phyloP scores from a whole-genome alignment of 352 stramenopile species.

The Pythium folliculosum region DNA sequence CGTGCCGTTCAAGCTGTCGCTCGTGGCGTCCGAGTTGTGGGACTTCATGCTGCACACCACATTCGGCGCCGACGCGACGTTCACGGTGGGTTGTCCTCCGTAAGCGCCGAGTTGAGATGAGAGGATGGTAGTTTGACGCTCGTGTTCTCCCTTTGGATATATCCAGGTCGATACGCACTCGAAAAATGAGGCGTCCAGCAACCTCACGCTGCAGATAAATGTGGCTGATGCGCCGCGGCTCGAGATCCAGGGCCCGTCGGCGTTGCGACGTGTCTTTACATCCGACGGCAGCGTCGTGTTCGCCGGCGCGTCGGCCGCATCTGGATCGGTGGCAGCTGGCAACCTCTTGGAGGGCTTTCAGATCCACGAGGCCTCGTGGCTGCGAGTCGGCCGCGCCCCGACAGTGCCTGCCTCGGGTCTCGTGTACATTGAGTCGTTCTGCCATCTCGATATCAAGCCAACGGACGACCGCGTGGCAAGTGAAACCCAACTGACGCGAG shows the following conservation, averaged over 20 bases:
- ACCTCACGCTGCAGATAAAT: not conserved
- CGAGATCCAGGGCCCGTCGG: not conserved
- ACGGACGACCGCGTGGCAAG: not conserved
- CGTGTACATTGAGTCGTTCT: constrained; percentile 10
- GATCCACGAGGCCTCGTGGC: not conserved
- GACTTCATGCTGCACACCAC: not conserved
- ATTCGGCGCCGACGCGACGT: not conserved
- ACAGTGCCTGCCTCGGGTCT: not conserved
- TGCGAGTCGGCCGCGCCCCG: not conserved
- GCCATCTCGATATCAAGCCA: not conserved
- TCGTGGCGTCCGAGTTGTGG: constrained; percentile 3
- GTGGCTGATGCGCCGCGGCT: not conserved
- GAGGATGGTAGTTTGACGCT: too few relatives aligned
- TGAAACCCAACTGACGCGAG: not conserved
- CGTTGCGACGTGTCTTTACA: not conserved
- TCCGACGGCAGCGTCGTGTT: constrained; percentile 4
- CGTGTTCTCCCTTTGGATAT: too few relatives aligned
- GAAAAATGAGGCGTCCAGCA: not conserved
- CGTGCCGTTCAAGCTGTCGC: constrained; percentile 10
- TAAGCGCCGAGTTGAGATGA: too few relatives aligned
- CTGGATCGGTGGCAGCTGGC: not conserved
- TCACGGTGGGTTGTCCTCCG: not conserved
- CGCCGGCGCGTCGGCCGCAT: not conserved
- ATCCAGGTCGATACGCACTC: too few relatives aligned
- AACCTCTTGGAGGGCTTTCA: constrained; percentile 2